Conservation (phyloP, 257 asterid species). For the Verbena officinalis region DNA sequence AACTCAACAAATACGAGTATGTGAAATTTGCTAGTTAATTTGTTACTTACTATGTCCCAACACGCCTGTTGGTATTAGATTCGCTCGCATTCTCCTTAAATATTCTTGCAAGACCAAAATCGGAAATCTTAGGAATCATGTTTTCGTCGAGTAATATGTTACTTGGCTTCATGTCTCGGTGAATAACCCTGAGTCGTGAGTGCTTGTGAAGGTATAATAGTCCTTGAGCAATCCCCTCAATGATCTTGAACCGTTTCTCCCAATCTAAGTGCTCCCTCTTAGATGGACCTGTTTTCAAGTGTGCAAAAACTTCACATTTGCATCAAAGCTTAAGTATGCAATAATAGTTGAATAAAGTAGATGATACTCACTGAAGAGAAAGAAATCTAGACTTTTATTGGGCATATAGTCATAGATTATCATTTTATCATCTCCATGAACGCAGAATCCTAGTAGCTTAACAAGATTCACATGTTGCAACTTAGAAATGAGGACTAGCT, state of each 20-base stretch:
- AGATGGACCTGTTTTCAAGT: slow-evolving; percentile 27
- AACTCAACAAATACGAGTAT: background rate
- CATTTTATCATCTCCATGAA: slow-evolving; percentile 60
- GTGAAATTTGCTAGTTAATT: background rate
- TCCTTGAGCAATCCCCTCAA: slow-evolving; percentile 61
- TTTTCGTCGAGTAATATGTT: slow-evolving; percentile 60
- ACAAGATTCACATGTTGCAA: slow-evolving; percentile 72
- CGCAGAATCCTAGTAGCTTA: slow-evolving; percentile 54
- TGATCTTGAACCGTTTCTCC: slow-evolving; percentile 39
- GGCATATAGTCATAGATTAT: slow-evolving; percentile 65
- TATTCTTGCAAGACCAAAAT: slow-evolving; percentile 70
- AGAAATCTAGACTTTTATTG: slow-evolving; percentile 67
- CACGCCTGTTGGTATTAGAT: slow-evolving; percentile 55
- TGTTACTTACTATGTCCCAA: slow-evolving; percentile 59
- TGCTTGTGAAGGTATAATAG: slow-evolving; percentile 65
- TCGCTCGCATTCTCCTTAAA: slow-evolving; percentile 44
- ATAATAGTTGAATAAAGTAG: background rate
- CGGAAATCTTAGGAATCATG: slow-evolving; percentile 69
- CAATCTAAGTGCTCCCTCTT: slow-evolving; percentile 38
- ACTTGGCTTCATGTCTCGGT: slow-evolving; percentile 60
- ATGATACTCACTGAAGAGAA: slow-evolving; percentile 45
- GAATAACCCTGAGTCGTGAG: slow-evolving; percentile 61
- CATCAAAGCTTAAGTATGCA: background rate
- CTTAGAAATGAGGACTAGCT: slow-evolving; percentile 60
- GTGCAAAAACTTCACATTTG: background rate